Conservation (phyloP, 306 rosid species). For the Luffa aegyptiaca region DNA sequence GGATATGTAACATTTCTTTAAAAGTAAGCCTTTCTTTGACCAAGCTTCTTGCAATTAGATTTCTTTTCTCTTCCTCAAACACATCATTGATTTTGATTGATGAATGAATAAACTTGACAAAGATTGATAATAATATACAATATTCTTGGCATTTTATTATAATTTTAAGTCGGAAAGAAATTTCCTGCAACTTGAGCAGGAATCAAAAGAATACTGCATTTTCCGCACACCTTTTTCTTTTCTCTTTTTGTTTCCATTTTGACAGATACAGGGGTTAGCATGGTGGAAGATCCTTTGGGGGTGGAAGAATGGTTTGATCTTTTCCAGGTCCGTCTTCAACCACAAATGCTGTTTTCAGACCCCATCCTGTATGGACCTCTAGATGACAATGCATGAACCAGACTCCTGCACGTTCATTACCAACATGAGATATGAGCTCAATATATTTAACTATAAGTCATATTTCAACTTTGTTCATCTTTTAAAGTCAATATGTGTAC, state of each 20-base stretch:
- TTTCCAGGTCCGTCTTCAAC: slow-evolving; percentile 60
- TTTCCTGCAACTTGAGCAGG: slow-evolving; percentile 34
- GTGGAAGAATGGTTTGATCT: slow-evolving; percentile 54
- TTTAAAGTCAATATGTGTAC: slow-evolving; percentile 11
- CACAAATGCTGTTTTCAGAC: slow-evolving; percentile 65
- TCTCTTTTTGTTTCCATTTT: background rate
- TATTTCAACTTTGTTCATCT: background rate
- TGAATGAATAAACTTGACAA: background rate
- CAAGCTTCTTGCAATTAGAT: background rate
- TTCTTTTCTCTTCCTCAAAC: background rate
- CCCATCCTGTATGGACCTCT: slow-evolving; percentile 82
- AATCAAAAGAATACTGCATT: slow-evolving; percentile 13
- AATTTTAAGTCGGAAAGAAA: slow-evolving; percentile 10
- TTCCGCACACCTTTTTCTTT: background rate
- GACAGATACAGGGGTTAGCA: slow-evolving; percentile 23
- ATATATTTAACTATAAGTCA: background rate
- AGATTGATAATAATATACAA: background rate
- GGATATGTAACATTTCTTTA: background rate
- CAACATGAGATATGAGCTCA: background rate
- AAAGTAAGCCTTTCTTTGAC: background rate
- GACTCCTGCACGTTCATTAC: slow-evolving; percentile 36
- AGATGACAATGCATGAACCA: slow-evolving; percentile 85
- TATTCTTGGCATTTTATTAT: background rate
- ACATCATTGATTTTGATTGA: background rate
- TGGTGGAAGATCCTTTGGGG: slow-evolving; percentile 65